Conservation (phyloP, 352 stramenopile species). For the Blastocystis sp. region DNA sequence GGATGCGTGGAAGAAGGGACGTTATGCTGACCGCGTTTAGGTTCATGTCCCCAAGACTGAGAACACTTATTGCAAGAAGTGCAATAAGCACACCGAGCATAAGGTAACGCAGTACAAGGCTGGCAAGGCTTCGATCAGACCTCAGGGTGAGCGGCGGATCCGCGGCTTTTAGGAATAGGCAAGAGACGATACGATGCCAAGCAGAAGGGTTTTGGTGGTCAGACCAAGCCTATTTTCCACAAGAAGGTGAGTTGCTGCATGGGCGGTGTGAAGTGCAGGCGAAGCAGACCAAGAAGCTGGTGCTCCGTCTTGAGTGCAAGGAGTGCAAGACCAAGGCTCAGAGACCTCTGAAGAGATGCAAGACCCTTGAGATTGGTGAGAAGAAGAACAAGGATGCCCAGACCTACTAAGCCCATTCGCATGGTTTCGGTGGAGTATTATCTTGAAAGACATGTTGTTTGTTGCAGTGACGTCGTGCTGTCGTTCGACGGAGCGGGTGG, state of each 20-base stretch:
- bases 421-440: slow-evolving; percentile 68
- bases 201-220: slow-evolving; percentile 99
- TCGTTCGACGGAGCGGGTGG: not conserved
- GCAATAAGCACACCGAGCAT: slow-evolving; percentile 95
- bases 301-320: slow-evolving; percentile 98
- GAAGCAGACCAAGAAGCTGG: slow-evolving; percentile 95
- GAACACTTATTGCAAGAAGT: slow-evolving; percentile 98
- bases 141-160: slow-evolving; percentile 78
- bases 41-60: slow-evolving; percentile 99
- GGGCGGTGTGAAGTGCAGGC: slow-evolving; percentile 76
- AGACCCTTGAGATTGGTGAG: slow-evolving; percentile 99
- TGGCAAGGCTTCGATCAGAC: slow-evolving; percentile 98
- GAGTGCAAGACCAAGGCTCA: slow-evolving; percentile 99
- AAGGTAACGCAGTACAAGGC: slow-evolving; percentile 99
- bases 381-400: slow-evolving; percentile 97
- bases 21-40: slow-evolving; percentile 72
- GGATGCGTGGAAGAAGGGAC: not conserved
- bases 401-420: slow-evolving; percentile 84
- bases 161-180: slow-evolving; percentile 71
- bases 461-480: not conserved
- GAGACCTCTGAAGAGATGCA: slow-evolving; percentile 96
- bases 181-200: slow-evolving; percentile 98
- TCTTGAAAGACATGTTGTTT: slow-evolving; percentile 69
- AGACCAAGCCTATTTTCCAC: slow-evolving; percentile 99
- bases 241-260: slow-evolving; percentile 84